These are phyloP conservation scores for Amphicarpaea edgeworthii DNA, from an alignment of 306 rosid species.

Conservation along the genomic window DNA sequence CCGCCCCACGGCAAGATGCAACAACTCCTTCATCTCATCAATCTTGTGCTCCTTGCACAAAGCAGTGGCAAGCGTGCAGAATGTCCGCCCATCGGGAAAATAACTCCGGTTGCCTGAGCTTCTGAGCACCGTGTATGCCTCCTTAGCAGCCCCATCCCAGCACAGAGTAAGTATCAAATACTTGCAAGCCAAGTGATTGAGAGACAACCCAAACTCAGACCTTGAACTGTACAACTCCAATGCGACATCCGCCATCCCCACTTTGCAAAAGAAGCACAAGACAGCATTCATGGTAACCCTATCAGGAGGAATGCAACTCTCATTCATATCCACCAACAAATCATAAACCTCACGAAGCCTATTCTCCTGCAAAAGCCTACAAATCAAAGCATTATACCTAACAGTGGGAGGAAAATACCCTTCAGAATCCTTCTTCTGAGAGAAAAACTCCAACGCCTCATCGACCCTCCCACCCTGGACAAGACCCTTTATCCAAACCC, in stretches of 20 bases:
- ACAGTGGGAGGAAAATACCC: constrained; percentile 61
- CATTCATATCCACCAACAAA: constrained; percentile 82
- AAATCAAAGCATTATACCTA: constrained; percentile 67
- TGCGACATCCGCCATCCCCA: constrained; percentile 73
- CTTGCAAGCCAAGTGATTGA: constrained; percentile 69
- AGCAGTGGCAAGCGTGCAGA: constrained; percentile 59
- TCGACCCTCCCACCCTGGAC: constrained; percentile 63
- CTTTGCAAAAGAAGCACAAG: constrained; percentile 86
- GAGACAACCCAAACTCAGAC: constrained; percentile 64
- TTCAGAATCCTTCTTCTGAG: constrained; percentile 55
- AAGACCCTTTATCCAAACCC: constrained; percentile 68
- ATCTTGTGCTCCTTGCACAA: constrained; percentile 65
- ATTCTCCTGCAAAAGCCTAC: constrained; percentile 68
- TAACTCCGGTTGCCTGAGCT: constrained; percentile 51
- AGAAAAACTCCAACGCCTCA: constrained; percentile 65
- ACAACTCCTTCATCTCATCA: constrained; percentile 80
- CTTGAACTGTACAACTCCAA: constrained; percentile 63
- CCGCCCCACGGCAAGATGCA: constrained; percentile 58
- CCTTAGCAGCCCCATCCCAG: constrained; percentile 60
- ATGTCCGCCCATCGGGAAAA: constrained; percentile 62
- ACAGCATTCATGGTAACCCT: constrained; percentile 73
- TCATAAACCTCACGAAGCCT: constrained; percentile 67
- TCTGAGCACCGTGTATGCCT: constrained; percentile 60
- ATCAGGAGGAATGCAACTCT: constrained; percentile 61
- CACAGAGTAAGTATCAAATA: constrained; percentile 73